These are phyloP conservation scores for Ophiostoma sp. DNA, from an alignment of 2,329 filamentous ascomycete genomes.

Conservation along the genomic window DNA sequence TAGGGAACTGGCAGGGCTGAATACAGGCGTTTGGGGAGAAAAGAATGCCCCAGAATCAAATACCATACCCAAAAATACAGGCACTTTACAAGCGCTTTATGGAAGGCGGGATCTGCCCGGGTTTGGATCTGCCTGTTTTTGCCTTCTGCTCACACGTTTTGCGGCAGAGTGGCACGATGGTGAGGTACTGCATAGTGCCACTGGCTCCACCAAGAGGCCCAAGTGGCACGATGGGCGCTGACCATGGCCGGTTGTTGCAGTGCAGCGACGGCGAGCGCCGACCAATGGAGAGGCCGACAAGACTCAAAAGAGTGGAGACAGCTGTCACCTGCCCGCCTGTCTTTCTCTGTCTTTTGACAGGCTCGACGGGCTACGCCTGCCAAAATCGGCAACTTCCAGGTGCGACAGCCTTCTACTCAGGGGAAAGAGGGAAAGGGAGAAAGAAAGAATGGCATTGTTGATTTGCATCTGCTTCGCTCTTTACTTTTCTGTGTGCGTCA, in stretches of 20 bases:
- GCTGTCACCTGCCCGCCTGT: not conserved
- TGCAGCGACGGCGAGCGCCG: constrained; percentile 20
- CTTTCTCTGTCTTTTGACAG: no score
- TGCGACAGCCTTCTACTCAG: not conserved
- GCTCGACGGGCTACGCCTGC: not conserved
- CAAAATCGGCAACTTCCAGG: not conserved
- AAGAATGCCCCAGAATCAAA: not conserved
- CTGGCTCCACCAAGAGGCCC: constrained; percentile 21
- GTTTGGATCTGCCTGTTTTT: not conserved
- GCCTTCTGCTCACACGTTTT: constrained; percentile 10
- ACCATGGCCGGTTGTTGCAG: constrained; percentile 20
- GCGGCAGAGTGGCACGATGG: constrained; percentile 20
- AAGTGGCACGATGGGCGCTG: constrained; percentile 24
- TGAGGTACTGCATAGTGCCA: constrained; percentile 6
- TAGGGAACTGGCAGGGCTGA: not conserved
- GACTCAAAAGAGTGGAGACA: not conserved
- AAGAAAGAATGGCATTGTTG: not conserved
- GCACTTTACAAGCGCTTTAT: not conserved
- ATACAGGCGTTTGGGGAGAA: not conserved
- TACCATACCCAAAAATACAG: not conserved
- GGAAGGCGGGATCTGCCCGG: constrained; percentile 1
- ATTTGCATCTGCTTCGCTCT: not conserved
- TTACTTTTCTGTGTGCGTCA: not conserved
- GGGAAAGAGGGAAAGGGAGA: not conserved
- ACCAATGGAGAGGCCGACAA: not conserved